Conservation (phyloP, 2,329 filamentous ascomycete genomes). For the Macroventuria anomochaeta region DNA sequence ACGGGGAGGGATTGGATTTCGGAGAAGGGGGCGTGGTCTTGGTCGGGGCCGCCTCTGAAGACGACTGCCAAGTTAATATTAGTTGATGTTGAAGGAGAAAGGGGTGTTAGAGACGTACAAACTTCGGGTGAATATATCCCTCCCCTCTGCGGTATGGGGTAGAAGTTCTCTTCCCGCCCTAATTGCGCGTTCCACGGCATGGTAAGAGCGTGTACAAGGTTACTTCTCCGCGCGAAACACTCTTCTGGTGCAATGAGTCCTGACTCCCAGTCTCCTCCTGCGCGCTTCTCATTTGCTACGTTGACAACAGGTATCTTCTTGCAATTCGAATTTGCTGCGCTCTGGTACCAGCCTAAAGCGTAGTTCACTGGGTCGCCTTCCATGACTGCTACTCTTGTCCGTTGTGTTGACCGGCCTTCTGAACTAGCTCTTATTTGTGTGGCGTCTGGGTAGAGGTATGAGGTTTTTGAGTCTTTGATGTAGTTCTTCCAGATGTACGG, state of each 20-base stretch:
- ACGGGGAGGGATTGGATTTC: conserved; percentile 68
- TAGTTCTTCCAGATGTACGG: conserved; percentile 66
- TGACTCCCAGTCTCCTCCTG: conserved; percentile 82
- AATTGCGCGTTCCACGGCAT: conserved; percentile 59
- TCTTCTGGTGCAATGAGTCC: conserved; percentile 71
- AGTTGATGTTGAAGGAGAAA: not conserved
- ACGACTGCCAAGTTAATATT: conserved; percentile 59
- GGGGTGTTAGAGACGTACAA: conserved; percentile 53
- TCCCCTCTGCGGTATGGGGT: conserved; percentile 73
- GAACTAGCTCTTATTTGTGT: conserved; percentile 52
- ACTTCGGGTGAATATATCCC: conserved; percentile 74
- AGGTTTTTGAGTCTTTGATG: conserved; percentile 63
- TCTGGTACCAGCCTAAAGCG: conserved; percentile 66
- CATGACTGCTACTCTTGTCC: conserved; percentile 53
- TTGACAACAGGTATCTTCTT: conserved; percentile 70
- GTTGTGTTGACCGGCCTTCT: conserved; percentile 53
- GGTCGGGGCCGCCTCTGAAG: conserved; percentile 70
- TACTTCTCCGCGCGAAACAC: conserved; percentile 75
- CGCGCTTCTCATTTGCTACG: conserved; percentile 75
- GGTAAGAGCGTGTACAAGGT: conserved; percentile 71
- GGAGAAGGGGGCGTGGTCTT: conserved; percentile 45
- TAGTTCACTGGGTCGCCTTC: conserved; percentile 55
- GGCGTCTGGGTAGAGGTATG: conserved; percentile 61
- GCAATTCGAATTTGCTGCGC: conserved; percentile 30
- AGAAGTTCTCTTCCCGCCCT: conserved; percentile 59